phyloP scores from a whole-genome alignment of 108 stramenopile genomes.

The Cyclotella baltica region DNA sequence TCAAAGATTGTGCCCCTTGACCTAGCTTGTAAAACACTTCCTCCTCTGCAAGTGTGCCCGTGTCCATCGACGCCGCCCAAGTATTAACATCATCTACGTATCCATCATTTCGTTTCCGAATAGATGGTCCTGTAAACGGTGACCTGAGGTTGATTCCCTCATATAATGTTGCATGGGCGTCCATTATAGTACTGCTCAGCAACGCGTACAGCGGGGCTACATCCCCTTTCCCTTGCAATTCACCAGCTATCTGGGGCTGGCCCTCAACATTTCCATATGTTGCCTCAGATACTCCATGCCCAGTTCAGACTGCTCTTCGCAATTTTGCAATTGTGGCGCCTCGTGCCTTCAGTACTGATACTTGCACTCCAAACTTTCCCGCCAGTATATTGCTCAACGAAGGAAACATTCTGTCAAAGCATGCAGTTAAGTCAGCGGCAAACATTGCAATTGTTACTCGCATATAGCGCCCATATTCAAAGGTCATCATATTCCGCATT shows the following conservation, averaged over 20 bases:
- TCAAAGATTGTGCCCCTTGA: background rate
- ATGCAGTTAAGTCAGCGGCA: background rate
- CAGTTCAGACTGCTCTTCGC: too few relatives aligned
- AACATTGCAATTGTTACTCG: background rate
- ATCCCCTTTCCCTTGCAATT: constrained; percentile 15
- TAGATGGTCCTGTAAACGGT: background rate
- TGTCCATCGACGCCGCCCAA: background rate
- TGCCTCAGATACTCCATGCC: constrained; percentile 2
- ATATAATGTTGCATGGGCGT: constrained; percentile 3
- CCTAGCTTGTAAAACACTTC: background rate
- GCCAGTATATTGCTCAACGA: too few relatives aligned
- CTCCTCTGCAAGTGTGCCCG: background rate
- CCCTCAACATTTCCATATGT: background rate
- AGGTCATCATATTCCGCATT: too few relatives aligned
- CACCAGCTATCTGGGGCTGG: background rate
- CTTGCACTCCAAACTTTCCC: too few relatives aligned
- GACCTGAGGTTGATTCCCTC: background rate
- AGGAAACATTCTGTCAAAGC: background rate
- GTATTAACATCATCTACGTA: constrained; percentile 14
- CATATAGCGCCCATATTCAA: background rate
- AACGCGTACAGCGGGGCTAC: background rate
- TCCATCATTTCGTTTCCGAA: background rate
- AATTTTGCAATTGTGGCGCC: too few relatives aligned
- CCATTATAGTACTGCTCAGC: background rate
- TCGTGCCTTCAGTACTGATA: too few relatives aligned